A percentile compares a stretch with the other conserved stretches of the same genome.
Conservation (phyloP, 306 rosid genomes). For the Dryas octopetala region DNA sequence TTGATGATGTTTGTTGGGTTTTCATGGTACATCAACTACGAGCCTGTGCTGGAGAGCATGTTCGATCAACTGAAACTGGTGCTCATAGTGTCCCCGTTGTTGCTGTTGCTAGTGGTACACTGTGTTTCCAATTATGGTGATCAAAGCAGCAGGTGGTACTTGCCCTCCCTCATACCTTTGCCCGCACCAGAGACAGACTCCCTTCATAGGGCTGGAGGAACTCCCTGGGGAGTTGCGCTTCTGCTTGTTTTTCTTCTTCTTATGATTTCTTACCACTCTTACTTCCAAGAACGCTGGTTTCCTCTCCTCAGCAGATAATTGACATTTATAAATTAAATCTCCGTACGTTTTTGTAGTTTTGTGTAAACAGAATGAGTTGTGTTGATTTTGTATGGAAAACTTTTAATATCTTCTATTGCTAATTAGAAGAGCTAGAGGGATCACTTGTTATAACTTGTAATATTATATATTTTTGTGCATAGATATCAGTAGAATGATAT, state of each 20-base stretch:
- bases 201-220: conserved; percentile 66
- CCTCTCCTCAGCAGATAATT: conserved; percentile 56
- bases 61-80: conserved; percentile 61
- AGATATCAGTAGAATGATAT: too few species aligned
- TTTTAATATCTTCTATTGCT: too few species aligned
- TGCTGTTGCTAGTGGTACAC: conserved; percentile 58
- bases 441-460: too few species aligned
- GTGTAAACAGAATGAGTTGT: too few species aligned
- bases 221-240: conserved; percentile 83
- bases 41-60: conserved; percentile 52
- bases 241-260: conserved; percentile 63
- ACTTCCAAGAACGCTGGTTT: conserved; percentile 74
- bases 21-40: conserved; percentile 68
- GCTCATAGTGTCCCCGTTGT: conserved; percentile 54
- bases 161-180: conserved; percentile 38
- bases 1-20: conserved; percentile 51
- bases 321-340: not conserved
- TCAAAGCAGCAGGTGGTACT: not conserved
- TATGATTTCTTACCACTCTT: conserved; percentile 71
- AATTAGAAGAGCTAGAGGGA: too few species aligned
- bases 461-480: too few species aligned
- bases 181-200: conserved; percentile 45
- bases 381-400: too few species aligned
- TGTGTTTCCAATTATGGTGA: conserved; percentile 34
- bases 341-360: too few species aligned